These are phyloP conservation scores for Globomyces sp. DNA, from an alignment of 371 early-diverging fungal genomes.

Conservation along the genomic window DNA sequence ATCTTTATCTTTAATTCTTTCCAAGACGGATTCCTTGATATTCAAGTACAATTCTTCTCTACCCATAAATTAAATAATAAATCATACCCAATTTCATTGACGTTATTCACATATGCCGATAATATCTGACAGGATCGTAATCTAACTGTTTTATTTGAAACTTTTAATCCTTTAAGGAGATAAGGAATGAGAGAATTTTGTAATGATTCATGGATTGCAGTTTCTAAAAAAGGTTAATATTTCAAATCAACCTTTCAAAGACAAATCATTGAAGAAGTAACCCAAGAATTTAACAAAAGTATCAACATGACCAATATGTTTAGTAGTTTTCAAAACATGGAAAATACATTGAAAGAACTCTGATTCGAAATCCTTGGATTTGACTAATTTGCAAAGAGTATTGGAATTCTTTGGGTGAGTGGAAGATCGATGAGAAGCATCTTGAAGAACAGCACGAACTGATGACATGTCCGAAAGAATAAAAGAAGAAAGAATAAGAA, in stretches of 20 bases:
- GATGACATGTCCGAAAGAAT: too few relatives aligned
- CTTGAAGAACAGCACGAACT: too few relatives aligned
- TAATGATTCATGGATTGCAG: not conserved
- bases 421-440: too few relatives aligned
- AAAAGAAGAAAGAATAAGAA: too few relatives aligned
- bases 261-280: conserved; percentile 6
- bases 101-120: not conserved
- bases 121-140: conserved; percentile 8
- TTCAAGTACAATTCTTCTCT: conserved; percentile 76
- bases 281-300: conserved; percentile 6
- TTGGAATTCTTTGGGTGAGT: too few relatives aligned
- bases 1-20: conserved; percentile 80
- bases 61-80: too few relatives aligned
- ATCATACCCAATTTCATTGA: not conserved
- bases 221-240: not conserved
- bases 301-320: not conserved
- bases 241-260: not conserved
- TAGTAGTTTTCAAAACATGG: conserved; percentile 1
- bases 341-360: conserved; percentile 14
- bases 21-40: conserved; percentile 62
- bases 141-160: conserved; percentile 2
- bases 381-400: too few relatives aligned
- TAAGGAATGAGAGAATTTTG: not conserved
- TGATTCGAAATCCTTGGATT: too few relatives aligned
- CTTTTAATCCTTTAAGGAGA: conserved; percentile 8